Evolutionary conservation across 2,329 filamentous ascomycete species (phyloP), one percentile per base, ranked within the genome.

Genomic region (Thermomyces lanuginosus): DNA sequence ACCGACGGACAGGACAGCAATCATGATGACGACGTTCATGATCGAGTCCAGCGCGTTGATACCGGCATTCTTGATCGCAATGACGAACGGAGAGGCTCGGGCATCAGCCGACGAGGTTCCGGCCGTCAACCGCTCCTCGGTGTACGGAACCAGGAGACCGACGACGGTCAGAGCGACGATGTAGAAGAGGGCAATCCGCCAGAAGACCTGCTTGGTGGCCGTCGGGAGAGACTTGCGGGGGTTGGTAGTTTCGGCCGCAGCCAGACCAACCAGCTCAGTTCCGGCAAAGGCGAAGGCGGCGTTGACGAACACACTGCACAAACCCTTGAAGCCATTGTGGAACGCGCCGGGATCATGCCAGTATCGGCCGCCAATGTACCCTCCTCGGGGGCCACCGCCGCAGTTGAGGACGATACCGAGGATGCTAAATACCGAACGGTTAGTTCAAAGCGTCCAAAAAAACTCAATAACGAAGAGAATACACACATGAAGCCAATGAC

Each of bases 21-120:
- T 72, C 45, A 93, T 72, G 48, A 93, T 92, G 34, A 93, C 82
- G n/a, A 72, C 73, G 52, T 95, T 93, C 77, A 93, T 91, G 28
- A 93, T 67, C 0, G 78, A 84, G 2, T 82, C 81, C 2, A 93
- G 66, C 2, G 76, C 74, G 21, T 69, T 57, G 41, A 93, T 91
- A 6, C 80, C 76, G 1, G 83, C 82, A 36, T 83, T 76, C 38
- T 77, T 63, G 40, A 92, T 92, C 35, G 84, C 81, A 42, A 93
- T 91, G 41, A 93, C 84, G 49, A 93, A 93, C 2, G 86, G 86
- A 2, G 82, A 92, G 1, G 82, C 77, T 14, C 72, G 70, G 22
- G 75, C 69, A 46, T 83, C 70, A 25, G 66, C 67, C n/a, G 61
- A 60, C 29, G 59, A 66, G 13, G 49, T 57, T 21, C 63, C 61